These are phyloP conservation scores for Debaryomyces sp. DNA, from an alignment of 1,139 yeast species.

Conservation along the genomic window DNA sequence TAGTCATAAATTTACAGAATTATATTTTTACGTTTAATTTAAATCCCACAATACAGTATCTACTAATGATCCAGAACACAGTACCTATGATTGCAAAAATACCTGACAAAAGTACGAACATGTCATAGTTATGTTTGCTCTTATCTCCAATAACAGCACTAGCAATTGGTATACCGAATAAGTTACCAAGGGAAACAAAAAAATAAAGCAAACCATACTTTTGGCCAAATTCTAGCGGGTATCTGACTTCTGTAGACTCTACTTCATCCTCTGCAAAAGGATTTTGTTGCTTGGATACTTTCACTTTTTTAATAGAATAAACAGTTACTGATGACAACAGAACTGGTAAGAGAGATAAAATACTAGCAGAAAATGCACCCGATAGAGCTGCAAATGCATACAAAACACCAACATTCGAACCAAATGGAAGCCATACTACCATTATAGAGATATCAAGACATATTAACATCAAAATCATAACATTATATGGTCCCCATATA, in stretches of 20 bases:
- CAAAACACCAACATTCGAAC: constrained; percentile 39
- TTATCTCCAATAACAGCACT: constrained; percentile 51
- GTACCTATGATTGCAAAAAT: constrained; percentile 23
- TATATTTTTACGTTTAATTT: constrained; percentile 24
- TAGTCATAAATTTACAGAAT: background rate
- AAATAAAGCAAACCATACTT: constrained; percentile 51
- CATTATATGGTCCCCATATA: constrained; percentile 58
- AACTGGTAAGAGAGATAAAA: constrained; percentile 33
- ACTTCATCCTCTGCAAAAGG: constrained; percentile 1
- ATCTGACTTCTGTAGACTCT: background rate
- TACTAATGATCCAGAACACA: constrained; percentile 22
- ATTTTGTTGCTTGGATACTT: background rate
- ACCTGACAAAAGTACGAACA: constrained; percentile 29
- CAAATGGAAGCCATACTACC: constrained; percentile 59
- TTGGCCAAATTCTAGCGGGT: constrained; percentile 43
- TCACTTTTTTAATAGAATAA: constrained; percentile 1
- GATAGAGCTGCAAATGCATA: constrained; percentile 51
- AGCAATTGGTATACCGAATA: constrained; percentile 53
- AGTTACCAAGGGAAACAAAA: constrained; percentile 44
- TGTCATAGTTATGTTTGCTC: constrained; percentile 22
- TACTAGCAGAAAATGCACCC: constrained; percentile 51
- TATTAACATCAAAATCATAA: constrained; percentile 46
- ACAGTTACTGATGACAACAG: constrained; percentile 46
- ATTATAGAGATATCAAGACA: constrained; percentile 43
- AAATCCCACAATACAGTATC: constrained; percentile 24